Conservation (phyloP, 139 green algal genomes). For the Volvox africanus region DNA sequence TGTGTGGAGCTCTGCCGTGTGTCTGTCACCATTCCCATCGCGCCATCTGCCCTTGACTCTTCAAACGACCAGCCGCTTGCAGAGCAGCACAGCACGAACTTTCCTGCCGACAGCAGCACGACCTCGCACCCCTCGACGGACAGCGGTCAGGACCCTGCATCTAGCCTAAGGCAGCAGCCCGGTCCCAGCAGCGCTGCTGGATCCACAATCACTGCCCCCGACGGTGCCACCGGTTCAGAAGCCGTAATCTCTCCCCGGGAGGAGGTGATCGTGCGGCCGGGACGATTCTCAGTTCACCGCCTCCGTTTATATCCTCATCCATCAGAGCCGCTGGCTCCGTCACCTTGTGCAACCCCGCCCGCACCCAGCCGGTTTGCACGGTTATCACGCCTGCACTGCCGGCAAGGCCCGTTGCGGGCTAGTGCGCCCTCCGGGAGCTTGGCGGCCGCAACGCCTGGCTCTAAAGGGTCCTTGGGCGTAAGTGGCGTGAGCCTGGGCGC, state of each 20-base stretch:
- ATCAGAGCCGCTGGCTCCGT: not conserved
- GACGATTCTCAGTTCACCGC: not conserved
- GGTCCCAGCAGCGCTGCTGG: not conserved
- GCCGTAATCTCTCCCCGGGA: not conserved
- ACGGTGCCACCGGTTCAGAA: not conserved
- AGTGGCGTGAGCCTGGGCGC: no score
- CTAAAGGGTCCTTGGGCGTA: no score
- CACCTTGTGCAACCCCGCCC: not conserved
- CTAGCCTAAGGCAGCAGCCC: not conserved
- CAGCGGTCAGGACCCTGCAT: not conserved
- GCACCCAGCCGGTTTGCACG: not conserved
- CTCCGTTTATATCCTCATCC: not conserved
- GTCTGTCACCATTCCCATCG: not conserved
- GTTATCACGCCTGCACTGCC: not conserved
- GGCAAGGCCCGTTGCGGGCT: no score
- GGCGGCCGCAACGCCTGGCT: no score
- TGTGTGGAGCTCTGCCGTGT: slow-evolving; percentile 39
- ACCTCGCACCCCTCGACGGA: not conserved
- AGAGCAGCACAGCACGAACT: not conserved
- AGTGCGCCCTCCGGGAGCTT: no score
- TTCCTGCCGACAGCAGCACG: not conserved
- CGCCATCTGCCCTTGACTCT: not conserved
- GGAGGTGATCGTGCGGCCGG: not conserved
- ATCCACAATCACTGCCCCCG: not conserved
- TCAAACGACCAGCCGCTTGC: not conserved